Evolutionary conservation across 345 rosid genomes (phyloP).

Genomic region (Syzygium grande): DNA sequence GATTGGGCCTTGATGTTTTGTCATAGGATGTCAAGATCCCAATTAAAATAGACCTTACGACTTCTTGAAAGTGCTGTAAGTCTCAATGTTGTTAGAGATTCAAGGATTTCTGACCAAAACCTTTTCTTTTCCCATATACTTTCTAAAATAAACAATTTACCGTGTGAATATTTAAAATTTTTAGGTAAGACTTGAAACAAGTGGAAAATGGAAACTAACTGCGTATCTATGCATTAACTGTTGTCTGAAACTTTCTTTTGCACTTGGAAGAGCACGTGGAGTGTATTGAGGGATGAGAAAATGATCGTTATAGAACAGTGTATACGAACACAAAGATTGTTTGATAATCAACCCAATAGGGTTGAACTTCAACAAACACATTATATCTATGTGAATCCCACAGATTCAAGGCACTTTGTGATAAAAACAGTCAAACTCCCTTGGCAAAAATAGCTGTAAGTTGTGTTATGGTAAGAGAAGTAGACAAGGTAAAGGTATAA

Average conservation of each 20-base stretch:
- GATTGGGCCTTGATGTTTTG: not conserved
- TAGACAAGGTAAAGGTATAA: not conserved
- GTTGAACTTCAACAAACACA: too few species aligned
- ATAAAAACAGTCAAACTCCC: not conserved
- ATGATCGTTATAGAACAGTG: not conserved
- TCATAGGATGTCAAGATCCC: not conserved
- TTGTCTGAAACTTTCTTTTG: not conserved
- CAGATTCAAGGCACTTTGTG: not conserved
- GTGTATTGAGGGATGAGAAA: not conserved
- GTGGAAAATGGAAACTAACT: not conserved
- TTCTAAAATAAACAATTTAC: not conserved
- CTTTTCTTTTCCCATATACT: not conserved
- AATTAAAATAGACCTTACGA: not conserved
- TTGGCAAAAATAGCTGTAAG: not conserved
- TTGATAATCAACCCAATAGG: not conserved
- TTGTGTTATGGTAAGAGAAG: not conserved
- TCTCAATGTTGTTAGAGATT: not conserved
- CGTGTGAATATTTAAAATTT: not conserved
- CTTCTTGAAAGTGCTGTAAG: not conserved
- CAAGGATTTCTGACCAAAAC: not conserved
- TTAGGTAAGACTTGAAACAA: not conserved
- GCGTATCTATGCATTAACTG: not conserved
- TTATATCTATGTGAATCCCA: not conserved
- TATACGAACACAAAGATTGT: not conserved
- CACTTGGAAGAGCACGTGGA: not conserved